Percentiles rank a stretch among this genome's conserved stretches.
Evolutionary conservation across 495 filamentous ascomycete genomes (phyloP).

Genomic region (Tricharina praecox): DNA sequence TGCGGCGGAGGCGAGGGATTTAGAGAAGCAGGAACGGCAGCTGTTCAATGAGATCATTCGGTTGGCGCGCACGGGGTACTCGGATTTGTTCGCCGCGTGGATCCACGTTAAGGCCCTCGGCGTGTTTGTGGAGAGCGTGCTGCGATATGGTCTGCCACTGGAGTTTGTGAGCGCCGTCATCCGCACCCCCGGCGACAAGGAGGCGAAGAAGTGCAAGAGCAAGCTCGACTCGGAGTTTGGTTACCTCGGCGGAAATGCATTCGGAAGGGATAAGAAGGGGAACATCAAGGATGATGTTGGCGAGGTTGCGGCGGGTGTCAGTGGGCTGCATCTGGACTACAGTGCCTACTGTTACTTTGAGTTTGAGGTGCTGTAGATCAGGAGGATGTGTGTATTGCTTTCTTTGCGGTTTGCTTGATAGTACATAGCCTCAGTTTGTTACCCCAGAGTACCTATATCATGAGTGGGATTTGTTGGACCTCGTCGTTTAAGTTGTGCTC

Average conservation of each 20-base stretch:
- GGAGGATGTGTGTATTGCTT: too few species aligned
- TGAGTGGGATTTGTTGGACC: too few species aligned
- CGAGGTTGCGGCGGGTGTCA: constrained; percentile 37
- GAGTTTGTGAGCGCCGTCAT: constrained; percentile 1
- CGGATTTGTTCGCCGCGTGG: constrained; percentile 90
- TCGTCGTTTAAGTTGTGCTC: too few species aligned
- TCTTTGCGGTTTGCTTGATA: too few species aligned
- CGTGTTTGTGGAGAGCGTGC: constrained; percentile 91
- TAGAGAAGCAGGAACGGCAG: constrained; percentile 65
- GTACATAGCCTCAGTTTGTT: too few species aligned
- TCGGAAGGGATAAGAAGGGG: constrained; percentile 86
- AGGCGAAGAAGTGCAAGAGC: constrained; percentile 60
- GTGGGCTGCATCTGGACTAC: constrained; percentile 41
- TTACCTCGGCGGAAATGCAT: constrained; percentile 87
- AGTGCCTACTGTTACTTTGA: constrained; percentile 95
- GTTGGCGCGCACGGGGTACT: constrained; percentile 72
- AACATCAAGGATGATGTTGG: constrained; percentile 68
- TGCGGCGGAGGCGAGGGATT: constrained; percentile 60
- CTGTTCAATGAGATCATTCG: constrained; percentile 81
- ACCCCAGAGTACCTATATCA: too few species aligned
- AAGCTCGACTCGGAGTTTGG: constrained; percentile 73
- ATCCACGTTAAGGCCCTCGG: constrained; percentile 75
- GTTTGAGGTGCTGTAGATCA: constrained; percentile 54
- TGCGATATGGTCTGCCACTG: constrained; percentile 52
- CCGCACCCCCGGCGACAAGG: constrained; percentile 33